phyloP scores from a whole-genome alignment of 2,329 filamentous ascomycete species.

The Beauveria sp. region DNA sequence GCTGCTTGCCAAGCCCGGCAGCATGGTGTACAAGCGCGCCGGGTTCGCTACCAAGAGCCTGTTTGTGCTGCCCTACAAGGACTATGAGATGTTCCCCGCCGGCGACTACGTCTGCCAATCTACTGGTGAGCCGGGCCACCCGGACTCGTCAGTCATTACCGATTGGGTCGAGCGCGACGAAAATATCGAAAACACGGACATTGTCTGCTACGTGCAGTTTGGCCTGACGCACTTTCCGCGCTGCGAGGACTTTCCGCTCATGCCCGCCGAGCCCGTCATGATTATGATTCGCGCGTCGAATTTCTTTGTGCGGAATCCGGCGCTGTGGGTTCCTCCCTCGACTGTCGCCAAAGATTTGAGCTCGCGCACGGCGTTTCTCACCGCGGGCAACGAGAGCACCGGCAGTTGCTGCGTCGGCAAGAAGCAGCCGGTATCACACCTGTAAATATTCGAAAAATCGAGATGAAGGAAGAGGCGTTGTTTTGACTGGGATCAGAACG shows the following conservation, averaged over 20 bases:
- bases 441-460: slow-evolving; percentile 8
- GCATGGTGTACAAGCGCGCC: slow-evolving; percentile 30
- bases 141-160: slow-evolving; percentile 22
- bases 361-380: slow-evolving; percentile 16
- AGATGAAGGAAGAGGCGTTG: background rate
- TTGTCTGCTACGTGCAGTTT: slow-evolving; percentile 44
- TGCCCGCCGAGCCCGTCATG: slow-evolving; percentile 52
- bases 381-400: background rate
- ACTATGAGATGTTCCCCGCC: slow-evolving; percentile 34
- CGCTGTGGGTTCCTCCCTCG: slow-evolving; percentile 40
- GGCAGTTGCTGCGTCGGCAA: slow-evolving; percentile 12
- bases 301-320: slow-evolving; percentile 45
- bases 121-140: slow-evolving; percentile 22
- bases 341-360: slow-evolving; percentile 26
- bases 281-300: slow-evolving; percentile 43
- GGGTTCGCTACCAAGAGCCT: slow-evolving; percentile 34
- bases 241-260: slow-evolving; percentile 60
- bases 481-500: background rate
- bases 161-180: slow-evolving; percentile 43
- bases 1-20: slow-evolving; percentile 34
- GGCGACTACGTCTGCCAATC: slow-evolving; percentile 41
- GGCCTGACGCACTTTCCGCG: slow-evolving; percentile 54
- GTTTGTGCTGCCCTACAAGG: slow-evolving; percentile 35
- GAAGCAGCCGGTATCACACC: slow-evolving; percentile 11
- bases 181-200: slow-evolving; percentile 39